phyloP scores from a whole-genome alignment of 2,329 filamentous ascomycete genomes.

The Penicillium digitatum region DNA sequence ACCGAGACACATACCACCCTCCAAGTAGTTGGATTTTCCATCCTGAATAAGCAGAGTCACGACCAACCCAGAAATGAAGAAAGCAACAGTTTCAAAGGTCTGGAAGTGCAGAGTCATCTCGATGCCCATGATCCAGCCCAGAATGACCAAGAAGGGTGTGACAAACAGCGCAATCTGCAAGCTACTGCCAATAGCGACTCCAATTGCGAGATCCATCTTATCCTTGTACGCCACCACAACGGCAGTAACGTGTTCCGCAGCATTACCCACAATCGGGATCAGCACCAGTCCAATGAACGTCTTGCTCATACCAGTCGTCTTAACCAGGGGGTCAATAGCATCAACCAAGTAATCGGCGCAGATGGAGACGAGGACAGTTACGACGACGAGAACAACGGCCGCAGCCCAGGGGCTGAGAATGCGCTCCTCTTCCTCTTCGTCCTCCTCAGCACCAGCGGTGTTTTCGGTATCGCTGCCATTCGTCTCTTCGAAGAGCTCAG shows the following conservation, averaged over 20 bases:
- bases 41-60: conserved; percentile 72
- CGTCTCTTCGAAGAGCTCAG: conserved; percentile 62
- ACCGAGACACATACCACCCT: conserved; percentile 67
- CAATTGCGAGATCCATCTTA: conserved; percentile 65
- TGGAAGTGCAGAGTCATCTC: conserved; percentile 78
- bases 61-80: conserved; percentile 70
- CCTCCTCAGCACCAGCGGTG: conserved; percentile 32
- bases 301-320: conserved; percentile 67
- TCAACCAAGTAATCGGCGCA: conserved; percentile 75
- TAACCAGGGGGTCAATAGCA: conserved; percentile 69
- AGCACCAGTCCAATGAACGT: conserved; percentile 77
- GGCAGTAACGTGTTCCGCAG: conserved; percentile 76
- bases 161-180: conserved; percentile 80
- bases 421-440: conserved; percentile 48
- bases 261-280: conserved; percentile 75
- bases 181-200: conserved; percentile 75
- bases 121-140: conserved; percentile 71
- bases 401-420: conserved; percentile 63
- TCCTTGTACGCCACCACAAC: conserved; percentile 74
- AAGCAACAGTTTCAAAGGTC: conserved; percentile 73
- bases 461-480: conserved; percentile 42
- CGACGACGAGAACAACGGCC: conserved; percentile 61
- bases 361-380: conserved; percentile 66
- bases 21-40: conserved; percentile 78
- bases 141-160: conserved; percentile 72